These are phyloP conservation scores for Crithidia bombi DNA, from an alignment of 208 protist species.

Conservation along the genomic window DNA sequence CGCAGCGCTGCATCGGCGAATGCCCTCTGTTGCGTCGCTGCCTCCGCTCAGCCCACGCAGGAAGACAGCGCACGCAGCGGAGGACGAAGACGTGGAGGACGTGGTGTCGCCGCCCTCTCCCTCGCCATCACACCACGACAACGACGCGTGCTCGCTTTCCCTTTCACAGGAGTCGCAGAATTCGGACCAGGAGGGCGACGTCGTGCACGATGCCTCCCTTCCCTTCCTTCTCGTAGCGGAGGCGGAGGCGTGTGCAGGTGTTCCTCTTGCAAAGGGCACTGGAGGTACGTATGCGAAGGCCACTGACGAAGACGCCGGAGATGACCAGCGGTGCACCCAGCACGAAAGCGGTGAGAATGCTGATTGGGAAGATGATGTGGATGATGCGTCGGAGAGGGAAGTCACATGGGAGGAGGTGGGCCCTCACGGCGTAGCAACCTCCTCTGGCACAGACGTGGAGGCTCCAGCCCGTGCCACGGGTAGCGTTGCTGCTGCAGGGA, in stretches of 20 bases:
- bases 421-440: too few relatives aligned
- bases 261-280: too few relatives aligned
- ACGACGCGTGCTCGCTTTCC: constrained; percentile 1
- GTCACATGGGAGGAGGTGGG: not conserved
- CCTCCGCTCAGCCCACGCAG: constrained; percentile 12
- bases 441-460: too few relatives aligned
- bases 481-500: not conserved
- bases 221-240: not conserved
- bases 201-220: not conserved
- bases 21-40: constrained; percentile 1
- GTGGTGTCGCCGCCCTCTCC: not conserved
- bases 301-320: not conserved
- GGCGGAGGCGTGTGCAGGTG: too few relatives aligned
- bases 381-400: not conserved
- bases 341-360: not conserved
- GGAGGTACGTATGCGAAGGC: not conserved
- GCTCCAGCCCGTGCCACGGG: not conserved
- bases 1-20: not conserved
- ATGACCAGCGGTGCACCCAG: not conserved
- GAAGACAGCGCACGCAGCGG: not conserved
- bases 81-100: not conserved
- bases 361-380: too few relatives aligned
- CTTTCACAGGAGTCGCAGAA: not conserved
- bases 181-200: not conserved
- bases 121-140: not conserved